phyloP scores from a whole-genome alignment of 2,329 filamentous ascomycete species.

The Triangularia setosa region DNA sequence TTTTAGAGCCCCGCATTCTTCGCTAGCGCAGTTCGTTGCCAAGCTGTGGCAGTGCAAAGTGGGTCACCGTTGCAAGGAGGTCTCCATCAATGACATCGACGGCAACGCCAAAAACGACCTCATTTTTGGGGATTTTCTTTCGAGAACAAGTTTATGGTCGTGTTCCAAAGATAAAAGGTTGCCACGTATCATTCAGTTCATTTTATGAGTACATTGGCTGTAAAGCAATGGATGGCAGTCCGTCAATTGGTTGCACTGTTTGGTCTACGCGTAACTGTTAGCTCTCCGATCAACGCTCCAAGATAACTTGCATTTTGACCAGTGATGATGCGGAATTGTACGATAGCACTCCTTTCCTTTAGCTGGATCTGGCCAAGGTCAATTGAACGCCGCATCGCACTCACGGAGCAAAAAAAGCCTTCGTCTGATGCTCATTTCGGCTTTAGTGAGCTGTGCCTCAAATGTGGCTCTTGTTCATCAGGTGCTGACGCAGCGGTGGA shows the following conservation, averaged over 20 bases:
- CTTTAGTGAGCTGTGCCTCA: not conserved
- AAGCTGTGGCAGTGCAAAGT: not conserved
- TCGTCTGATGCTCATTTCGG: not conserved
- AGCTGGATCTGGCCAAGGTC: not conserved
- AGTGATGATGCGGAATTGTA: not conserved
- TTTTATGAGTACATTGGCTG: not conserved
- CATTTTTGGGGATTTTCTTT: not conserved
- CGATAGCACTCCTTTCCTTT: not conserved
- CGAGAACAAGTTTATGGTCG: not conserved
- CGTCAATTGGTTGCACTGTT: not conserved
- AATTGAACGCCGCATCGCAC: not conserved
- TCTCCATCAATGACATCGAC: not conserved
- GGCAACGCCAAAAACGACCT: not conserved
- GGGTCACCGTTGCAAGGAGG: not conserved
- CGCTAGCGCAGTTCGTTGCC: not conserved
- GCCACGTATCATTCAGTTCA: not conserved
- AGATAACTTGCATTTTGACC: not conserved
- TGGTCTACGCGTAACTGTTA: not conserved
- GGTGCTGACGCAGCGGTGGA: not conserved
- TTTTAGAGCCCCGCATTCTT: not conserved
- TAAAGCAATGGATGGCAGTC: not conserved
- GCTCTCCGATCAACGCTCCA: not conserved
- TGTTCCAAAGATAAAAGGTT: not conserved
- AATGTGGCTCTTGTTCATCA: not conserved
- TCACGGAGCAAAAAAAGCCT: not conserved